Percentiles rank a stretch among this genome's conserved stretches.
phyloP scores from a whole-genome alignment of 192 early-diverging fungal genomes.

The Entomortierella lignicola region DNA sequence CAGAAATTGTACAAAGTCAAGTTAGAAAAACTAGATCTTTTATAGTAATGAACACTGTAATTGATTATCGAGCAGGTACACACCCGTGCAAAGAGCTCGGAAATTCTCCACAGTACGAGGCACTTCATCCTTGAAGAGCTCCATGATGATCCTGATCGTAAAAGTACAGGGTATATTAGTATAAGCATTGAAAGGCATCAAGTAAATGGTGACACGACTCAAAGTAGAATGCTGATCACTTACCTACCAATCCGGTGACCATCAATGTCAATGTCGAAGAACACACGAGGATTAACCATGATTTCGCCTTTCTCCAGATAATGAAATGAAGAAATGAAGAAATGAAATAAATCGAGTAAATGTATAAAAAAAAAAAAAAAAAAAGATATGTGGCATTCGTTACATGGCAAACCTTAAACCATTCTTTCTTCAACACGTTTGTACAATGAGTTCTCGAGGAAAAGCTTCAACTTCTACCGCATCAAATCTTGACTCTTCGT shows the following conservation, averaged over 20 bases:
- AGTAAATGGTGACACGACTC: too few relatives aligned
- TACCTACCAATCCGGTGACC: conserved; percentile 60
- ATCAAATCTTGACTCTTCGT: neutral
- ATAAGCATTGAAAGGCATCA: too few relatives aligned
- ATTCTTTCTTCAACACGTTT: too few relatives aligned
- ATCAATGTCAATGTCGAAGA: conserved; percentile 72
- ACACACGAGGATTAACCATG: conserved; percentile 67
- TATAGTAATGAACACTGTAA: too few relatives aligned
- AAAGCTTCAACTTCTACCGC: neutral
- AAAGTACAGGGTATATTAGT: neutral
- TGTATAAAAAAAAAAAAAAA: neutral
- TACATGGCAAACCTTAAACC: too few relatives aligned
- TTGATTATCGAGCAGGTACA: too few relatives aligned
- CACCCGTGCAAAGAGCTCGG: conserved; percentile 89
- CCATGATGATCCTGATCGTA: conserved; percentile 45
- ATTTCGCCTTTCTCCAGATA: neutral
- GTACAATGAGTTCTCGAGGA: neutral
- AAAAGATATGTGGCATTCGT: too few relatives aligned
- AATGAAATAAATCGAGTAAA: neutral
- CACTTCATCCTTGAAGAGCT: conserved; percentile 55
- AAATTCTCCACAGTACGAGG: conserved; percentile 82
- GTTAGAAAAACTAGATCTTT: neutral
- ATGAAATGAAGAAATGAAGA: neutral
- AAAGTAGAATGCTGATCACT: neutral
- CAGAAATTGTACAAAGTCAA: neutral